phyloP scores from a whole-genome alignment of 495 filamentous ascomycete species.

The Talaromyces borbonicus region DNA sequence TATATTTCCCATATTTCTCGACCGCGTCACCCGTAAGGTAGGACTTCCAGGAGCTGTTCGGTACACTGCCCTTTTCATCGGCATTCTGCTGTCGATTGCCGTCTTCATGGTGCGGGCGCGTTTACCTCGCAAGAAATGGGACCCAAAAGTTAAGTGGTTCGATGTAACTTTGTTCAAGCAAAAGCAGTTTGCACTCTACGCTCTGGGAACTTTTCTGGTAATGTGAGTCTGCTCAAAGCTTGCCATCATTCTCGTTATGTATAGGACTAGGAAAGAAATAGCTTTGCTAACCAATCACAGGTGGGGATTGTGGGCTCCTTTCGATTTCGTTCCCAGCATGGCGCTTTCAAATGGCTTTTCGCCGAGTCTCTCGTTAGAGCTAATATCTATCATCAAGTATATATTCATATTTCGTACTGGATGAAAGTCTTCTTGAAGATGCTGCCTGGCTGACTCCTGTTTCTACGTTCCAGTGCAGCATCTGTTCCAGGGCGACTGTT shows the following conservation, averaged over 20 bases:
- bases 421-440: not conserved
- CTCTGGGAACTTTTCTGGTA: conserved; percentile 18
- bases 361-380: conserved; percentile 16
- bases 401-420: not conserved
- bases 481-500: conserved; percentile 31
- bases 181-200: conserved; percentile 17
- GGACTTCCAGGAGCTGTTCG: conserved; percentile 17
- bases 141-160: conserved; percentile 17
- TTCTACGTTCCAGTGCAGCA: conserved; percentile 5
- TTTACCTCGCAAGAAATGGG: conserved; percentile 21
- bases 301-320: conserved; percentile 24
- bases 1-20: conserved; percentile 23
- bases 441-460: not conserved
- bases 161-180: conserved; percentile 22
- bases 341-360: conserved; percentile 14
- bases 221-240: conserved; percentile 11
- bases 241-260: not conserved
- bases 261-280: too few species aligned
- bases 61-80: conserved; percentile 24
- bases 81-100: conserved; percentile 13
- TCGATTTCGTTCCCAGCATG: conserved; percentile 20
- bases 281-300: conserved; percentile 8
- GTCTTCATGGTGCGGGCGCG: conserved; percentile 15
- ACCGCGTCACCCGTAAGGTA: conserved; percentile 12
- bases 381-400: conserved; percentile 26